Evolutionary conservation across 768 basidiomycete species (phyloP).

Genomic region (Dacryopinax spathularia): DNA sequence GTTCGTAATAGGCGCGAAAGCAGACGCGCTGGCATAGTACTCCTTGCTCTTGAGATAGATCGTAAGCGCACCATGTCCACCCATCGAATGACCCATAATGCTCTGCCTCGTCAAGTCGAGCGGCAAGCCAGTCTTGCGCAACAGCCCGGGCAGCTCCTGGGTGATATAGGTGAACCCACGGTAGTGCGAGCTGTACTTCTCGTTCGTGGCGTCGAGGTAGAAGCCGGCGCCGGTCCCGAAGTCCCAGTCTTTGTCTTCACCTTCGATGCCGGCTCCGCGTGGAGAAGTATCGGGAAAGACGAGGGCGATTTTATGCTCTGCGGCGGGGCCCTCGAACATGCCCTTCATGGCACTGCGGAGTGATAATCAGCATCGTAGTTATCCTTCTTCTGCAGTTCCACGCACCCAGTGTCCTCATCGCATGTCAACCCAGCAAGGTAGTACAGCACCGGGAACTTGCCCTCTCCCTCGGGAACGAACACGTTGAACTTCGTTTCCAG

Average conservation of each 20-base stretch:
- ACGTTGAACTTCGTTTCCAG: constrained; percentile 65
- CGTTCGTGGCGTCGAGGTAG: constrained; percentile 80
- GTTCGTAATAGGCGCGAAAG: constrained; percentile 76
- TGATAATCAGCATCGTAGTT: background rate
- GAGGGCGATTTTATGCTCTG: constrained; percentile 72
- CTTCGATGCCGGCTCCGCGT: constrained; percentile 72
- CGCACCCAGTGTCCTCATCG: constrained; percentile 85
- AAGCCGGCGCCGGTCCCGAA: constrained; percentile 90
- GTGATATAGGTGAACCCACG: constrained; percentile 82
- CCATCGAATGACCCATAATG: constrained; percentile 95
- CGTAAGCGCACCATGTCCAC: constrained; percentile 87
- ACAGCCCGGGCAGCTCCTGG: constrained; percentile 65
- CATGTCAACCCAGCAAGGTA: constrained; percentile 85
- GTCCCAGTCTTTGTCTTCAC: constrained; percentile 73
- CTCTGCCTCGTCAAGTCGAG: constrained; percentile 78
- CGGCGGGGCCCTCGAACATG: constrained; percentile 74
- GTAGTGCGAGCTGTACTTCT: constrained; percentile 58
- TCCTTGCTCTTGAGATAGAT: constrained; percentile 62
- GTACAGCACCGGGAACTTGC: constrained; percentile 53
- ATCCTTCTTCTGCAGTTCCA: too few species aligned
- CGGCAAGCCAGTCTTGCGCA: constrained; percentile 59
- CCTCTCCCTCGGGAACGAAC: constrained; percentile 58
- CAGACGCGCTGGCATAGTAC: constrained; percentile 73
- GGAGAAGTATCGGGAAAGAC: constrained; percentile 95
- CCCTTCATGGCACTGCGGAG: constrained; percentile 74